Evolutionary conservation across 257 asterid genomes (phyloP).

Genomic region (Nyctanthes arbortristis): DNA sequence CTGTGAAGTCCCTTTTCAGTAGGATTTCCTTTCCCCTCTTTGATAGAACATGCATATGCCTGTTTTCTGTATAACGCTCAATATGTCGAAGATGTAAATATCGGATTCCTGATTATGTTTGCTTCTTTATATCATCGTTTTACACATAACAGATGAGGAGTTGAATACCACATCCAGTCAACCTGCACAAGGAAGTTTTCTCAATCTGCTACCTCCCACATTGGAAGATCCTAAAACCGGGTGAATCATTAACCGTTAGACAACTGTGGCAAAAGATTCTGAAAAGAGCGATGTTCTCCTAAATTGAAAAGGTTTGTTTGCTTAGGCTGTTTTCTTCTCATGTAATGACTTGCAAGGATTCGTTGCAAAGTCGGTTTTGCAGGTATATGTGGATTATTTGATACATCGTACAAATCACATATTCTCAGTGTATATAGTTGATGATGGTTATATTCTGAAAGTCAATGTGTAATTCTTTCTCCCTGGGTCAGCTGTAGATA

Average conservation of each 20-base stretch:
- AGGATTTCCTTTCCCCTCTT: constrained; percentile 26
- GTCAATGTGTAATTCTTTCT: constrained; percentile 27
- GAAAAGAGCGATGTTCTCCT: constrained; percentile 24
- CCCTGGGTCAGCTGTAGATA: constrained; percentile 35
- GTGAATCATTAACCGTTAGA: constrained; percentile 39
- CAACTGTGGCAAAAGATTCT: constrained; percentile 32
- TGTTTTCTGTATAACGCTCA: background rate
- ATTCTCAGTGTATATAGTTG: constrained; percentile 47
- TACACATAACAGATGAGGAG: constrained; percentile 57
- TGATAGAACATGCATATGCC: background rate
- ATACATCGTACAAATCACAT: constrained; percentile 56
- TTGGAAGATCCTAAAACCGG: constrained; percentile 45
- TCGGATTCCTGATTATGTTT: background rate
- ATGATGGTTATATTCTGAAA: constrained; percentile 22
- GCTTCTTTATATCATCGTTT: constrained; percentile 11
- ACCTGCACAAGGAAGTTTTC: constrained; percentile 75
- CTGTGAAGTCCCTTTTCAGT: constrained; percentile 58
- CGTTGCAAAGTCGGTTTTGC: constrained; percentile 38
- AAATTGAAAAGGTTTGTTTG: constrained; percentile 31
- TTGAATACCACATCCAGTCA: constrained; percentile 58
- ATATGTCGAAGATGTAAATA: background rate
- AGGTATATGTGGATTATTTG: constrained; percentile 30
- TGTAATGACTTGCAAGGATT: constrained; percentile 47
- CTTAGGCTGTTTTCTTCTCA: constrained; percentile 33
- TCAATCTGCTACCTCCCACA: constrained; percentile 62